Base-by-base conservation (phyloP, 257 asterid species). In the Verbena officinalis region DNA sequence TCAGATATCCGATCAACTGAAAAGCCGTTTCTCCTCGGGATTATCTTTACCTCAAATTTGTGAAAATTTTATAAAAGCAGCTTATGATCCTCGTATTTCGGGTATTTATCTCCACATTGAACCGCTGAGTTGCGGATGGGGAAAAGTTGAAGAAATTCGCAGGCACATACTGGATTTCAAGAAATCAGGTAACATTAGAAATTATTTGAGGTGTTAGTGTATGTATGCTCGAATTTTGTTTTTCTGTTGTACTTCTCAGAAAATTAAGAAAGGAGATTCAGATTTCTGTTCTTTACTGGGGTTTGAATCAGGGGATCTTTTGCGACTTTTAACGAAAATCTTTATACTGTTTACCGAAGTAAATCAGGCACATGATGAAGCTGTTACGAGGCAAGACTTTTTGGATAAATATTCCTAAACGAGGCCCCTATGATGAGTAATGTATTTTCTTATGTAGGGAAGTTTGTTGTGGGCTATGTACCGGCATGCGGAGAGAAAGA, bases 1-100 rank as follows among this genome's bases (percentile, higher is more conserved):
- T 62, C 95, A 93, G 99, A 82, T 93, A 83, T 84, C 97, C 69
- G 99, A 93, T 84, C 99, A 93, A 82, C 72, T 93, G 81, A 89
- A 84, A 88, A 78, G 96, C 82, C 96, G 95, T 73, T 93, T 93
- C 81, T 86, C 96, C 65, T 87, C 97, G 62, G 95, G 90, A 70
- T 75, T 90, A 71, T 90, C 96, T 53, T 81, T 93, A 71, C 99
- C 99, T 74, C 96, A 93, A 71, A 77, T 93, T 69, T 90, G 97
- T 74, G 96, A 93, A 80, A 93, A 93, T 75, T 81, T 93, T 23
- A 62, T 83, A 57, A 93, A 93, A 74, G 99, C 99, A 59, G 95
- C 99, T 39, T 87, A 93, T 62, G 99, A 93, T 84, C 97, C 99
- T 68, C 96, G 97, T 33, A 78, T 93, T 55, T 81, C 89, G 68